A percentile compares a stretch with the other conserved stretches of the same genome.
Evolutionary conservation across 192 early-diverging fungal genomes (phyloP).

Genomic region (Podila epicladia): DNA sequence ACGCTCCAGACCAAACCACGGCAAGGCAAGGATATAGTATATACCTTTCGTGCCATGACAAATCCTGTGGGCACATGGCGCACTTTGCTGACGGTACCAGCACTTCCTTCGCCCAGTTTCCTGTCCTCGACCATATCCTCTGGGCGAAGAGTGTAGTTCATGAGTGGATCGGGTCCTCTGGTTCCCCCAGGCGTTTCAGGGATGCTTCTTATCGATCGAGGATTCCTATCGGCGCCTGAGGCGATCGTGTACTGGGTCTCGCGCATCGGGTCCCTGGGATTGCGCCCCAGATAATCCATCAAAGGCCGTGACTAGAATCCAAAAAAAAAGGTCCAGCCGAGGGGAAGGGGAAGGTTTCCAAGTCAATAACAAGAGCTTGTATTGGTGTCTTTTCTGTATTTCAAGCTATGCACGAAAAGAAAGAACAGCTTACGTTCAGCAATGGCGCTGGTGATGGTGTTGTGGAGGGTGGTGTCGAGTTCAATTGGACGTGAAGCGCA

Average conservation of each 20-base stretch:
- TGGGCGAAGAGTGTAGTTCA: conserved; percentile 50
- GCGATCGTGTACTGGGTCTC: conserved; percentile 30
- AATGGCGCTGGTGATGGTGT: conserved; percentile 22
- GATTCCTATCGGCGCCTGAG: conserved; percentile 20
- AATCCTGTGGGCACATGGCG: conserved; percentile 73
- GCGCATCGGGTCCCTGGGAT: conserved; percentile 40
- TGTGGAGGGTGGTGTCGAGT: conserved; percentile 16
- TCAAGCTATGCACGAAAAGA: not conserved
- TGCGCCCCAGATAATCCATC: conserved; percentile 40
- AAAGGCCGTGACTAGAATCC: conserved; percentile 19
- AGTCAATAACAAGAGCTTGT: not conserved
- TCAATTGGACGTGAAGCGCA: conserved; percentile 39
- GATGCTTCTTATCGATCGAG: conserved; percentile 38
- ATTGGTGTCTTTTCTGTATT: not conserved
- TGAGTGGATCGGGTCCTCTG: conserved; percentile 29
- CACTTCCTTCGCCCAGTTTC: conserved; percentile 90
- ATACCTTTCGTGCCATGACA: conserved; percentile 92
- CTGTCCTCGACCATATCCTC: conserved; percentile 79
- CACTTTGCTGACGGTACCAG: conserved; percentile 90
- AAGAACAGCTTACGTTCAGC: conserved; percentile 18
- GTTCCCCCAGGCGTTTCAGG: conserved; percentile 39
- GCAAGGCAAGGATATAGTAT: not conserved
- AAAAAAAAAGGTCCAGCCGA: too few relatives aligned
- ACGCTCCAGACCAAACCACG: too few relatives aligned
- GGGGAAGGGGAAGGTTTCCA: too few relatives aligned